Evolutionary conservation across 805 yeast species (phyloP).

Genomic region (Barnettozyma sucrosica): DNA sequence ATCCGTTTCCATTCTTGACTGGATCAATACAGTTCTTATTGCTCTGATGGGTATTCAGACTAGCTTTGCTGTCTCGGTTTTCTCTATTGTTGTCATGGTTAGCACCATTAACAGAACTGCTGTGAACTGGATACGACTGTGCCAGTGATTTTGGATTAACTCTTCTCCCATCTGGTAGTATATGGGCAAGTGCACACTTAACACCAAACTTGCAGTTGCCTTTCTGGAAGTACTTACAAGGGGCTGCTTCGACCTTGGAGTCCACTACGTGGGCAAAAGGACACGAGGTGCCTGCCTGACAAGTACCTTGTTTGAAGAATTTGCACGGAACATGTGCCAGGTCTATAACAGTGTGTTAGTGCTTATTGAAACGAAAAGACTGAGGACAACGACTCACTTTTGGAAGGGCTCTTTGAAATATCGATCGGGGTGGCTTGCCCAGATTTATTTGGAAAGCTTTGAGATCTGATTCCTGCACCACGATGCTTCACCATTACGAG

Average conservation of each 20-base stretch:
- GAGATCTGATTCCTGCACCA: constrained; percentile 4
- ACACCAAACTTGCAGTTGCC: constrained; percentile 96
- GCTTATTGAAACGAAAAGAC: constrained; percentile 1
- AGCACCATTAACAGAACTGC: constrained; percentile 2
- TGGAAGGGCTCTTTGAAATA: constrained; percentile 24
- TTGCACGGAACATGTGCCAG: constrained; percentile 95
- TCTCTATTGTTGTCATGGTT: background rate
- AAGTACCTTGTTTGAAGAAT: constrained; percentile 84
- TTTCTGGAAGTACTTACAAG: constrained; percentile 90
- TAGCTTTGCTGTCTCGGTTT: background rate
- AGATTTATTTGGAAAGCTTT: background rate
- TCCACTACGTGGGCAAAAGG: constrained; percentile 79
- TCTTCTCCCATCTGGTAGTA: constrained; percentile 82
- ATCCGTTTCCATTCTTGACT: background rate
- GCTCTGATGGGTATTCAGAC: background rate
- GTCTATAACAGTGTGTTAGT: constrained; percentile 35
- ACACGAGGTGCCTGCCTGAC: constrained; percentile 91
- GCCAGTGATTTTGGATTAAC: constrained; percentile 48
- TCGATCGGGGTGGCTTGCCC: constrained; percentile 12
- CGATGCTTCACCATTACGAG: constrained; percentile 4
- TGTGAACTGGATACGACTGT: constrained; percentile 26
- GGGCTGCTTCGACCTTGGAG: constrained; percentile 42
- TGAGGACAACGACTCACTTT: constrained; percentile 18
- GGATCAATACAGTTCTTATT: background rate
- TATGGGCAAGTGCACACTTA: constrained; percentile 92